Base-by-base conservation (phyloP, 2,329 filamentous ascomycete genomes). In the Botrytis galanthina region DNA sequence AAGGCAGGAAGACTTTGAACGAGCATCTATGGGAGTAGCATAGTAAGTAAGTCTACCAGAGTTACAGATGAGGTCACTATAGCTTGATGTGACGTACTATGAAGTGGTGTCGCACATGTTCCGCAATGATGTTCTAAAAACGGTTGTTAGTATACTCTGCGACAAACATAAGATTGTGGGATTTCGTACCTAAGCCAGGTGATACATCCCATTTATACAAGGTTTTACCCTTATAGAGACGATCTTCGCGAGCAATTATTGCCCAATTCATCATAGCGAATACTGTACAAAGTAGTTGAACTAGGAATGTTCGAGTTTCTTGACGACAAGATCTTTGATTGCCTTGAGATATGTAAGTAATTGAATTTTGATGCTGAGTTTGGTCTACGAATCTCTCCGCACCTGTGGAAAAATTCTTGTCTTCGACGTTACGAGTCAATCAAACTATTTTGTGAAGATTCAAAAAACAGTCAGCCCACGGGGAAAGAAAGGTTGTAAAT, bases 111-210 rank as follows among this genome's bases (percentile, higher is more conserved):
- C 42, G 76, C 73, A 75, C 80, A 80, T 32, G 75, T 76, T 18
- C 80, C 80, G 59, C 80, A 81, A 70, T 81, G 80, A 69, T 81
- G 80, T 32, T 81, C 80, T 81, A 39, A 1, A n/a, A 60, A 39
- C 9, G 20, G 54, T 79, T 48, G 48, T 80, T 54, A 79, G 73
- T 22, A 73, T 59, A 60, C 42, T 62, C 18, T 46, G n/a, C 32
- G 59, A 22, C 54, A 32, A 57, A 42, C 9, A 32, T 39, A 29
- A 68, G 48, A 9, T 18, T 16, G 39, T 57, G 35, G 9, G 14
- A 39, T n/a, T n/a, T 51, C 71, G 44, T 76, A 80, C 80, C 79
- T 70, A 81, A 75, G 18, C 79, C 79, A 39, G 79, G 80, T 69
- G 78, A 79, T 20, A 72, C 76, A 20, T 80, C 80, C 80, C 80